Base-by-base conservation (phyloP, 1,284 basidiomycete genomes). In the Bjerkandera adusta region DNA sequence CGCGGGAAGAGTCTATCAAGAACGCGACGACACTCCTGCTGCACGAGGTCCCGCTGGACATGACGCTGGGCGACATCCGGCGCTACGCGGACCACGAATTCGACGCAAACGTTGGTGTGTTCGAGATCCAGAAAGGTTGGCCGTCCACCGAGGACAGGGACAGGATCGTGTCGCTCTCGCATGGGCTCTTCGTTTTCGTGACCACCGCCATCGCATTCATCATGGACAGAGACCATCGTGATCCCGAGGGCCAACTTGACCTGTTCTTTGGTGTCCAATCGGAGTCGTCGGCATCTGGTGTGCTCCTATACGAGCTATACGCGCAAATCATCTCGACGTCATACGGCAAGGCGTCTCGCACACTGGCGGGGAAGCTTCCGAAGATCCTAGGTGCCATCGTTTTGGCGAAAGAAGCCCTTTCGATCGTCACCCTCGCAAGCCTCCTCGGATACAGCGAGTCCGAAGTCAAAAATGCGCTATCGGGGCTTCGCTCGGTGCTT, bases 161-260 rank as follows among this genome's bases (percentile, higher is more conserved):
- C 2, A 36, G 21, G 13, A 40, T 62, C 8, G 51, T 49, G 3
- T 27, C 46, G 2, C 41, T 48, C 12, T 48, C 57, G 0, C 36
- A 37, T 10, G 54, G 54, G 3, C 37, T 62, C 2, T 64, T 64
- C 39, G 58, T 61, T 16, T 60, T 53, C 29, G 61, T 59, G 10
- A 35, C 61, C 0, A 61, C 59, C 2, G 45, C 52, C 1, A 45
- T 57, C 27, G 54, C 47, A 21, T 60, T 59, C 36, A 53, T 60
- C n/a, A 12, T 20, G 20, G 48, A 10, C 29, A 12, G 10, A 5
- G 16, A 16, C 41, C 24, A 24, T 39, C 24, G 16, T 6, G 35
- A 13, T 8, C 21, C 11, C 11, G 13, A 24, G 10, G 10, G 5
- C 13, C 16, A 12, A 20, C 20, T 3, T 6, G n/a, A 22, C 10